Evolutionary conservation across 768 basidiomycete species (phyloP).

Genomic region (Panus rudis): DNA sequence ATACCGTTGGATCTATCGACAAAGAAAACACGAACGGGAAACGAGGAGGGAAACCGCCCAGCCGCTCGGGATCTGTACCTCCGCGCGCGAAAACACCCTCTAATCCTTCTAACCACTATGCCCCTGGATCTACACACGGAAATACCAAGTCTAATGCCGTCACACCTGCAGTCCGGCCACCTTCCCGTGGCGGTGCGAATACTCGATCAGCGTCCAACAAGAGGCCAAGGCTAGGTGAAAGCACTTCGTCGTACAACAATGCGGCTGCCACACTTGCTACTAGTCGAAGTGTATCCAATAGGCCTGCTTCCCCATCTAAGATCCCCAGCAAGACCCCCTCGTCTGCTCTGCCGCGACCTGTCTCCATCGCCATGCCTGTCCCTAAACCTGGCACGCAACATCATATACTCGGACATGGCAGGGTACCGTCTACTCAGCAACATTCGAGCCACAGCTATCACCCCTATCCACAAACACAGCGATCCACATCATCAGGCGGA

Average conservation of each 20-base stretch:
- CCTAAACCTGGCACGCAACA: slow-evolving; percentile 46
- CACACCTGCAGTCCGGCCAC: slow-evolving; percentile 61
- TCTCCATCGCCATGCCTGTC: slow-evolving; percentile 40
- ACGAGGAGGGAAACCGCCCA: slow-evolving; percentile 13
- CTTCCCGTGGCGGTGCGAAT: slow-evolving; percentile 41
- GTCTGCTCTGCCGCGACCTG: slow-evolving; percentile 31
- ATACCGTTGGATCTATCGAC: slow-evolving; percentile 55
- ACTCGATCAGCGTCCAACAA: slow-evolving; percentile 54
- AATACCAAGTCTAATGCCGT: slow-evolving; percentile 32
- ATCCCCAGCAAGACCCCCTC: slow-evolving; percentile 32
- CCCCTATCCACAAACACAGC: slow-evolving; percentile 11
- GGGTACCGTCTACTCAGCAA: slow-evolving; percentile 29
- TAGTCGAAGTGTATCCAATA: slow-evolving; percentile 22
- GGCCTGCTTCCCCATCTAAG: slow-evolving; percentile 44
- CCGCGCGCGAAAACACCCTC: slow-evolving; percentile 56
- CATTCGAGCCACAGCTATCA: slow-evolving; percentile 17
- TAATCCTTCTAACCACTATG: slow-evolving; percentile 22
- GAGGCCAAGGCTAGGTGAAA: slow-evolving; percentile 49
- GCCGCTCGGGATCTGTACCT: slow-evolving; percentile 51
- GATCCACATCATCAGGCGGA: slow-evolving; percentile 11
- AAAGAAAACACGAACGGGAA: slow-evolving; percentile 67
- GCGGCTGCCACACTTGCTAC: slow-evolving; percentile 10
- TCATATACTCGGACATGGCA: slow-evolving; percentile 50
- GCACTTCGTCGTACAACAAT: slow-evolving; percentile 16
- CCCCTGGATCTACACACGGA: slow-evolving; percentile 21